Conservation (phyloP, 75 land plant species). For the Pinus tabuliformis region DNA sequence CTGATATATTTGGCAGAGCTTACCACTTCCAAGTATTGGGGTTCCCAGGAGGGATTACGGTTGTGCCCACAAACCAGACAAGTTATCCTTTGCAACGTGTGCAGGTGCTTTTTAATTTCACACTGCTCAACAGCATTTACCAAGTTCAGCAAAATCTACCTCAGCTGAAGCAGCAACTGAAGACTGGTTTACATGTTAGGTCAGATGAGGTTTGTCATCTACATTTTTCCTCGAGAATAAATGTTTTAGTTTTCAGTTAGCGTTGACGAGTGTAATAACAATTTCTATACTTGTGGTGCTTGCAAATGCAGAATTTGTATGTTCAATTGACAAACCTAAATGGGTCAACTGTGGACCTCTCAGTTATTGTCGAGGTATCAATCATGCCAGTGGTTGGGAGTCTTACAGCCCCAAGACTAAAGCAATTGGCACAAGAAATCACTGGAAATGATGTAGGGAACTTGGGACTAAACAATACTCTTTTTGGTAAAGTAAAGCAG, state of each 20-base stretch:
- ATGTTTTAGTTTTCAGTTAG: neutral
- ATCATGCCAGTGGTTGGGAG: constrained; percentile 53
- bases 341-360: constrained; percentile 57
- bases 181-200: constrained; percentile 37
- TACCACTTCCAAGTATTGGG: constrained; percentile 53
- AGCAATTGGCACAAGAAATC: constrained; percentile 67
- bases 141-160: constrained; percentile 29
- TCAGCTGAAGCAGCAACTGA: constrained; percentile 44
- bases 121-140: constrained; percentile 42
- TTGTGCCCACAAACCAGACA: constrained; percentile 33
- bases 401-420: constrained; percentile 30
- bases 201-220: constrained; percentile 45
- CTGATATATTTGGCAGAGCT: constrained; percentile 46
- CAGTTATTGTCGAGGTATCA: constrained; percentile 51
- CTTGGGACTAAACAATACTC: constrained; percentile 72
- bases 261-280: neutral
- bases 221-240: neutral
- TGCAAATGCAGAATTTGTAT: constrained; percentile 57
- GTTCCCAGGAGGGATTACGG: constrained; percentile 63
- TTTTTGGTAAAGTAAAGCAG: constrained; percentile 77
- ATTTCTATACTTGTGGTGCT: neutral
- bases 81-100: constrained; percentile 31
- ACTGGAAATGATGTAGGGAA: constrained; percentile 43
- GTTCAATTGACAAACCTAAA: constrained; percentile 49
- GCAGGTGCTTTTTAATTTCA: constrained; percentile 58